Base-by-base conservation (phyloP, 202 grass and related monocot species). In the Setaria italica region DNA sequence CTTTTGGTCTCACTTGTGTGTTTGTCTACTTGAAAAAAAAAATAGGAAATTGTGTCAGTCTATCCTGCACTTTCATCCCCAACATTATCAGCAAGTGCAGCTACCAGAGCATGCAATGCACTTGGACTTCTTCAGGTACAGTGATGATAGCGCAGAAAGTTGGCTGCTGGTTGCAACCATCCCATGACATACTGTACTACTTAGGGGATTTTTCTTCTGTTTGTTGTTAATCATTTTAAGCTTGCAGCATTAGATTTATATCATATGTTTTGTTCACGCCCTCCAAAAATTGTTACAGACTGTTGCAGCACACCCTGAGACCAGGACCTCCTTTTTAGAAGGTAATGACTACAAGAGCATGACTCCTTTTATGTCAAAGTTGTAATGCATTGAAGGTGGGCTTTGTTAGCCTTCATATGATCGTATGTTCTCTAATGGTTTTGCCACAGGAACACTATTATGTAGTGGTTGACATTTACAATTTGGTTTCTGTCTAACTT, bases 271-370 rank as follows among this genome's bases (percentile, higher is more conserved):
- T 70, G 37, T 60, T 76, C 42, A 70, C 64, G 2, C 35, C 41
- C 35, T 51, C 30, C 41, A 43, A 62, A 49, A 55, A 67, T 46
- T 82, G 11, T 35, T 94, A 45, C 62, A 98, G 92, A 90, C 87
- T 79, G 66, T 95, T 85, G 95, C 93, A 79, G 90, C 92, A 51
- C 92, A 92, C 70, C 83, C 89, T 79, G 86, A 88, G 76, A 95
- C 92, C 21, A 90, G 95, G 84, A 70, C 77, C 33, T 82, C 43
- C 75, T 95, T 98, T 67, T 56, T 98, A 88, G 81, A 84, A 87
- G 95, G 95, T 98, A 93, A 83, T 81, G 48, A 79, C 83, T 97
- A 90, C 9, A 79, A 71, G 59, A 79, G 12, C 15, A 53, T 4
- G 4, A 30, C 35, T n/a, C 51, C 50, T 33, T 48, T 0, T 17